Evolutionary conservation across 169 alveolate genomes (phyloP).

Genomic region (Condylostoma magnum): DNA sequence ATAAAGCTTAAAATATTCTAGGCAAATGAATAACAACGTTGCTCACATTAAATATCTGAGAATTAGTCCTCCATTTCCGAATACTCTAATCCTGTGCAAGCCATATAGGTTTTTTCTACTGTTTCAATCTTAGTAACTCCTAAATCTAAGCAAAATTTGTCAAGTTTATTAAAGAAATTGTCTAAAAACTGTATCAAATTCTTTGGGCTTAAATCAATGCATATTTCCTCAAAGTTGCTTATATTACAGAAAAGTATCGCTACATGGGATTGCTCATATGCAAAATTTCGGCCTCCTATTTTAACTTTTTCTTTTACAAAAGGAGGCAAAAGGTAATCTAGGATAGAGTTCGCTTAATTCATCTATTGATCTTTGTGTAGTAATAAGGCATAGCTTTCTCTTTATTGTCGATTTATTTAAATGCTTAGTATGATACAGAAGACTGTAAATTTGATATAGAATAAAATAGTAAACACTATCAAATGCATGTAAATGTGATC

Average conservation of each 20-base stretch:
- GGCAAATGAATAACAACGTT: too few species aligned
- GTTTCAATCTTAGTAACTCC: conserved; percentile 83
- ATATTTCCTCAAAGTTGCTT: background rate
- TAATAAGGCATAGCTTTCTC: too few species aligned
- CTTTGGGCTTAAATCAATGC: background rate
- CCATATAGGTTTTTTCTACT: conserved; percentile 86
- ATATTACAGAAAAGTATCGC: conserved; percentile 18
- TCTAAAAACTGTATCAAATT: conserved; percentile 52
- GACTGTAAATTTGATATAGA: too few species aligned
- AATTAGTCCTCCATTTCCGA: too few species aligned
- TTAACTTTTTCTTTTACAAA: background rate
- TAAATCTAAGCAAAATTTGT: conserved; percentile 61
- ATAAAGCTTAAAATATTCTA: too few species aligned
- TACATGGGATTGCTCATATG: background rate
- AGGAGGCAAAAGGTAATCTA: background rate
- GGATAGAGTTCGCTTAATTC: too few species aligned
- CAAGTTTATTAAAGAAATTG: conserved; percentile 67
- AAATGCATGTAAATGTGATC: too few species aligned
- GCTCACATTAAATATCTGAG: too few species aligned
- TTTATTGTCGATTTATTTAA: too few species aligned
- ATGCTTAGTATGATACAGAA: too few species aligned
- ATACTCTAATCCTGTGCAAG: conserved; percentile 78
- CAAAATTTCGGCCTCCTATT: background rate
- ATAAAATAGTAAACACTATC: too few species aligned
- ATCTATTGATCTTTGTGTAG: too few species aligned